These are phyloP conservation scores for Colletotrichum liriopes DNA, from an alignment of 2,329 filamentous ascomycete genomes.

Conservation along the genomic window DNA sequence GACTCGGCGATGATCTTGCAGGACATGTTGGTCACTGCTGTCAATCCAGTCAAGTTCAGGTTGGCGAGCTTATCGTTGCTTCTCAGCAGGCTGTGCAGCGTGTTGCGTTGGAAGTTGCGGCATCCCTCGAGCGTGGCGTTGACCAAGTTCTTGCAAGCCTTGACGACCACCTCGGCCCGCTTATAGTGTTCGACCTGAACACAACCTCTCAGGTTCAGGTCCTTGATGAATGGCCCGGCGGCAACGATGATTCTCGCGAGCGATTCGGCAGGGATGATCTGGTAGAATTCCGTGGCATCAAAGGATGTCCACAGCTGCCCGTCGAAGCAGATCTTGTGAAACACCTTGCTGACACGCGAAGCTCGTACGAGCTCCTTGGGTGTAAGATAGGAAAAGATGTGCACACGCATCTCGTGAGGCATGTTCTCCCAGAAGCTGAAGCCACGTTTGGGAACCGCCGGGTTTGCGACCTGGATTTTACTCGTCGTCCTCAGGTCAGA, in stretches of 20 bases:
- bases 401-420: constrained; percentile 85
- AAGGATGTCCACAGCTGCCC: constrained; percentile 93
- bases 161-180: constrained; percentile 82
- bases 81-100: constrained; percentile 82
- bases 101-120: constrained; percentile 83
- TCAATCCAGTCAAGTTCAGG: constrained; percentile 88
- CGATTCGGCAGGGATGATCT: constrained; percentile 86
- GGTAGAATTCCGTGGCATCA: constrained; percentile 89
- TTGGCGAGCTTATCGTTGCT: constrained; percentile 85
- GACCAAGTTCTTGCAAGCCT: constrained; percentile 88
- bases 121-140: constrained; percentile 93
- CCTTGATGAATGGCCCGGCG: constrained; percentile 90
- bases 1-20: constrained; percentile 89
- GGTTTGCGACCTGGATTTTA: constrained; percentile 36
- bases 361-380: constrained; percentile 86
- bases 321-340: constrained; percentile 90
- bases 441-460: constrained; percentile 39
- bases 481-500: constrained; percentile 62
- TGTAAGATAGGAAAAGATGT: constrained; percentile 81
- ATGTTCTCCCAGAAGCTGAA: constrained; percentile 85
- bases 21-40: constrained; percentile 84
- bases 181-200: constrained; percentile 90
- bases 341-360: constrained; percentile 83
- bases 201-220: constrained; percentile 92
- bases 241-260: constrained; percentile 87